Base-by-base conservation (phyloP, 2,329 filamentous ascomycete species). In the Dichotomopilus funicola region DNA sequence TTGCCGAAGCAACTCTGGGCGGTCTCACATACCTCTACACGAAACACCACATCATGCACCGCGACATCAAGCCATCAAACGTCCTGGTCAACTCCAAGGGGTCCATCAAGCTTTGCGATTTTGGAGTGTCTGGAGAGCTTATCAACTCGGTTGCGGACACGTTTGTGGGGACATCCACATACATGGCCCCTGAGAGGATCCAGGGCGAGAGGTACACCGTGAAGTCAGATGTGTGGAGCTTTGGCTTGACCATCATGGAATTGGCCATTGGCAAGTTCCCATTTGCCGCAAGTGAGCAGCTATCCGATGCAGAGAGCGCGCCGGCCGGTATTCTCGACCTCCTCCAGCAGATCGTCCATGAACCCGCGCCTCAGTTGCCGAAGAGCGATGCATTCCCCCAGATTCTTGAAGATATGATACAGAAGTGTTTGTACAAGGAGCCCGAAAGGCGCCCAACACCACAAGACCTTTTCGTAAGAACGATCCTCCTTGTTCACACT, bases 191-290 rank as follows among this genome's bases (percentile, higher is more conserved):
- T 0, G 94, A 99, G 75, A 85, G 94, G 71, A 99, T 99, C 63
- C 91, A 97, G 70, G 94, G 94, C 60, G 91, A 94, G 61, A 91
- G 89, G 65, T 99, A 99, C 73, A 96, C 92, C 0, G 92, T 99
- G 66, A 96, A 96, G 72, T 96, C 91, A 10, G 94, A 99, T 70
- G 94, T 99, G 4, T 99, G 94, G 94, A 96, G 91, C 80, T 95
- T 96, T 60, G 94, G 94, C 36, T 77, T 99, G 62, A 87, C 87
- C 0, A 85, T 99, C 60, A 97, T 99, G 91, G 94, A 99, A 72
- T 75, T 99, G 63, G 94, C 94, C 37, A 96, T 99, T 67, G 94
- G 94, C 62, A 91, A 95, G 67, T 99, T 99, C 67, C 94, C 94
- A 0, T 99, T 99, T 69, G 87, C 88, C 62, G 79, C 85, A 10